Conservation (phyloP, 2,329 filamentous ascomycete genomes). For the Clarireedia monteithiana region DNA sequence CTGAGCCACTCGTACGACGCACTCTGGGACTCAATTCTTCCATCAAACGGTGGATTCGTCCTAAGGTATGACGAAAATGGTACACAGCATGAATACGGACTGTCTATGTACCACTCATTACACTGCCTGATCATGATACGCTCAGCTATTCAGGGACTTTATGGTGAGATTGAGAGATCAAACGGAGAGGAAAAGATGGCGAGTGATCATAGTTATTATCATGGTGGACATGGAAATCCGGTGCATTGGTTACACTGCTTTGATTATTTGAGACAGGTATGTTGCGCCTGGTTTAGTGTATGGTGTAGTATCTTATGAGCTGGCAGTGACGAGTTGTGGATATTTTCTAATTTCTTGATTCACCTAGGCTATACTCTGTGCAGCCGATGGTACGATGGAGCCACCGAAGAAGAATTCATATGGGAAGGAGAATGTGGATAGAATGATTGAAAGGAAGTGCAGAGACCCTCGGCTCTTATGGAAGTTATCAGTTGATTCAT, state of each 20-base stretch:
- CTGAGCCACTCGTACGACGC: not conserved
- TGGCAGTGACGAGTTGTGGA: not conserved
- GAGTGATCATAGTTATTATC: not conserved
- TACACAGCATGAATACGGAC: not conserved
- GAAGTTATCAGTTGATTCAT: slow-evolving; percentile 1
- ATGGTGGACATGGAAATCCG: slow-evolving; percentile 3
- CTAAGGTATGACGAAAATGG: not conserved
- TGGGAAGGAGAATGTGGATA: slow-evolving; percentile 3
- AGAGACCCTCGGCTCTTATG: not conserved
- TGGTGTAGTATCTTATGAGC: not conserved
- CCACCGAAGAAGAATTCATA: not conserved
- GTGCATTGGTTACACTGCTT: slow-evolving; percentile 9
- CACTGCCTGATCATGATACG: slow-evolving; percentile 7
- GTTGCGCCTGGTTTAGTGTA: not conserved
- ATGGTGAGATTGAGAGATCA: slow-evolving; percentile 1
- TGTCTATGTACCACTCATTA: slow-evolving; percentile 5
- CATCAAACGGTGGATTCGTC: not conserved
- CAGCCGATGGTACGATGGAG: slow-evolving; percentile 5
- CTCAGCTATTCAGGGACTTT: not conserved
- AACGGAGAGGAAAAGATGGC: not conserved
- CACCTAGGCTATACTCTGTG: not conserved
- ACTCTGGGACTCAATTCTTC: not conserved
- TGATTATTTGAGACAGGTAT: slow-evolving; percentile 11
- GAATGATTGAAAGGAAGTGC: slow-evolving; percentile 4
- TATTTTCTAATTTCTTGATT: too few relatives aligned